These are phyloP conservation scores for Colletotrichum sp. DNA, from an alignment of 2,329 filamentous ascomycete genomes.

Conservation along the genomic window DNA sequence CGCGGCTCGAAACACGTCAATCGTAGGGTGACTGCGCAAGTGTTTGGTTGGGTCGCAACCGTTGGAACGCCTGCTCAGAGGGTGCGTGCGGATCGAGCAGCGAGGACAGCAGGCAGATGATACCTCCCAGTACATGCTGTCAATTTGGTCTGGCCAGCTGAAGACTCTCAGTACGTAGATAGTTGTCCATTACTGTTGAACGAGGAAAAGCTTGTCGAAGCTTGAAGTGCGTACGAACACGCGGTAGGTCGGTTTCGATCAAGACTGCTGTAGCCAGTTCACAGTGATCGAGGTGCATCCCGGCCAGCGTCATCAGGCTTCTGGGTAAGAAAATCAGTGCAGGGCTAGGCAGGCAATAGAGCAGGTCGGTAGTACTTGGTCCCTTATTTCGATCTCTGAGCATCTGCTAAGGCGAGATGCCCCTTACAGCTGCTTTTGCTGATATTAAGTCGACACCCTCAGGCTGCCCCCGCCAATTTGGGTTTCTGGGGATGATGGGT, in stretches of 20 bases:
- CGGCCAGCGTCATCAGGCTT: background rate
- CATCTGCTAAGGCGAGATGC: conserved; percentile 16
- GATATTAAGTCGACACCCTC: conserved; percentile 18
- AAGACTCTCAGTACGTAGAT: background rate
- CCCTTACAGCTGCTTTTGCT: conserved; percentile 12
- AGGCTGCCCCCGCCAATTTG: background rate
- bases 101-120: background rate
- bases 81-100: background rate
- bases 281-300: background rate
- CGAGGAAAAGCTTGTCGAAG: background rate
- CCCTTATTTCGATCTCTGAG: conserved; percentile 27
- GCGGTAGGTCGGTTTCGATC: background rate
- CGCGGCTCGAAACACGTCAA: background rate
- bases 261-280: background rate
- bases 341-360: background rate
- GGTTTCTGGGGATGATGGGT: background rate
- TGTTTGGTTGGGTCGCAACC: background rate
- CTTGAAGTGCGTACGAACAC: background rate
- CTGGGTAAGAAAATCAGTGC: background rate
- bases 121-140: background rate
- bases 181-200: background rate
- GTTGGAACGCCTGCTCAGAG: background rate
- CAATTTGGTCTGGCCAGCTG: background rate
- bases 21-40: background rate
- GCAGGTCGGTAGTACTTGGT: conserved; percentile 18